phyloP scores from a whole-genome alignment of 2,329 filamentous ascomycete species.

The Mycogone perniciosa region DNA sequence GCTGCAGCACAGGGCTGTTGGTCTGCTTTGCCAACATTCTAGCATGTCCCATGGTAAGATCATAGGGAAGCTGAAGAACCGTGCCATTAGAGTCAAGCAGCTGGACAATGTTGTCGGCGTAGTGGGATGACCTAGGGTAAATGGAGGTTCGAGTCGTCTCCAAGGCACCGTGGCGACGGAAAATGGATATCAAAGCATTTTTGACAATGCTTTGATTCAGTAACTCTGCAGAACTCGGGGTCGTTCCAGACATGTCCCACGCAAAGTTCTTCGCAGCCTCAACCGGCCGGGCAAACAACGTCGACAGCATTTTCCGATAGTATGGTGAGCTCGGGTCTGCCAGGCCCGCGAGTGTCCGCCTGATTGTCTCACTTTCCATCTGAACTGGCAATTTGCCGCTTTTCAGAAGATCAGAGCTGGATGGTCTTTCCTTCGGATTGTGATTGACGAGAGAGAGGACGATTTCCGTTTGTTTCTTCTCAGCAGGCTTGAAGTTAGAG shows the following conservation, averaged over 20 bases:
- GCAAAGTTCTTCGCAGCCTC: slow-evolving; percentile 76
- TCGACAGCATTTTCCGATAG: slow-evolving; percentile 82
- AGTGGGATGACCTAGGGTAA: slow-evolving; percentile 77
- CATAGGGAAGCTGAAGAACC: slow-evolving; percentile 89
- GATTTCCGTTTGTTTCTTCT: slow-evolving; percentile 72
- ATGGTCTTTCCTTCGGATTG: slow-evolving; percentile 74
- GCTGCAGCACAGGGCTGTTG: slow-evolving; percentile 56
- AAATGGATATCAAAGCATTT: slow-evolving; percentile 67
- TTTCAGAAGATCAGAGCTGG: slow-evolving; percentile 72
- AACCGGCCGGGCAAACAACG: slow-evolving; percentile 69
- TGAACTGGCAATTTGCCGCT: slow-evolving; percentile 84
- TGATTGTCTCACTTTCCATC: slow-evolving; percentile 87
- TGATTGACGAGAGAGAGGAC: slow-evolving; percentile 76
- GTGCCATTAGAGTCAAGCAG: slow-evolving; percentile 78
- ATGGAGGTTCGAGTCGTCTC: slow-evolving; percentile 69
- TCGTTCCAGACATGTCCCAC: slow-evolving; percentile 63
- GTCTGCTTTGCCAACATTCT: slow-evolving; percentile 69
- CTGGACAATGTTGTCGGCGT: slow-evolving; percentile 66
- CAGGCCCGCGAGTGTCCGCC: slow-evolving; percentile 72
- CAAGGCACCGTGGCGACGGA: slow-evolving; percentile 82
- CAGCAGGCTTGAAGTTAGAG: slow-evolving; percentile 59
- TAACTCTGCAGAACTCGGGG: slow-evolving; percentile 51
- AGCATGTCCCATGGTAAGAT: slow-evolving; percentile 84
- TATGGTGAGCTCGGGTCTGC: slow-evolving; percentile 80
- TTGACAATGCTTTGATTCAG: slow-evolving; percentile 69